Conservation (phyloP, 2,329 filamentous ascomycete species). For the Ramularia endophylla region DNA sequence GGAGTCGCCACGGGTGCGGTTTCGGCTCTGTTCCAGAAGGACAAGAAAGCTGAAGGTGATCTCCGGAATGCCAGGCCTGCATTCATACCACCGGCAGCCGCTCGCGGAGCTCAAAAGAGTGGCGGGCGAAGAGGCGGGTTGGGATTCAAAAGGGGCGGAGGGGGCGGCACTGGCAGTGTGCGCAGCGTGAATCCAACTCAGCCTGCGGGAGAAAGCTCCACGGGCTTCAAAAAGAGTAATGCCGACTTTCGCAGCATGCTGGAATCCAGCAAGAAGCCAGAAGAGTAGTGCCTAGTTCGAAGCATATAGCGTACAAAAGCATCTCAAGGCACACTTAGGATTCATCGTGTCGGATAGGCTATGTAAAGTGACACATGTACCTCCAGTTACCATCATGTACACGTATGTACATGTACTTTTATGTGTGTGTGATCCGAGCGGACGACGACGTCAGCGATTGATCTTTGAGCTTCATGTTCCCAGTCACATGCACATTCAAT, state of each 20-base stretch:
- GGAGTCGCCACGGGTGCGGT: conserved; percentile 45
- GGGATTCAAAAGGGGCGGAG: conserved; percentile 43
- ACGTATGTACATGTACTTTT: too few species aligned
- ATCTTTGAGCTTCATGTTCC: too few species aligned
- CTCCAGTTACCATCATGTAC: too few species aligned
- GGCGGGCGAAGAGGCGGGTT: conserved; percentile 44
- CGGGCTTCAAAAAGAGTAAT: conserved; percentile 47
- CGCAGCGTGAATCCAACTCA: conserved; percentile 17
- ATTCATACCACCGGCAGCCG: conserved; percentile 28
- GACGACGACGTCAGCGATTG: too few species aligned
- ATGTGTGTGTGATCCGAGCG: too few species aligned
- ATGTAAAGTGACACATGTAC: too few species aligned
- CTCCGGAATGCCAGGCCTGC: conserved; percentile 1
- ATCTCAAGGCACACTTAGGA: too few species aligned
- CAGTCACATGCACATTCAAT: too few species aligned
- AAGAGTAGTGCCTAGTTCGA: not conserved
- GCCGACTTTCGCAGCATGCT: conserved; percentile 53
- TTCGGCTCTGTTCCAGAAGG: conserved; percentile 45
- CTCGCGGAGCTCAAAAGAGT: conserved; percentile 41
- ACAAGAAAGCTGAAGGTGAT: conserved; percentile 30
- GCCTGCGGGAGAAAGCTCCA: conserved; percentile 21
- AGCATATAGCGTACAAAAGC: too few species aligned
- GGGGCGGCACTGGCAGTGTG: conserved; percentile 25
- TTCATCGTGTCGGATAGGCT: too few species aligned
- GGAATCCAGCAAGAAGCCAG: conserved; percentile 29